Conservation (phyloP, 208 protist genomes). For the Blechomonas ayalai region DNA sequence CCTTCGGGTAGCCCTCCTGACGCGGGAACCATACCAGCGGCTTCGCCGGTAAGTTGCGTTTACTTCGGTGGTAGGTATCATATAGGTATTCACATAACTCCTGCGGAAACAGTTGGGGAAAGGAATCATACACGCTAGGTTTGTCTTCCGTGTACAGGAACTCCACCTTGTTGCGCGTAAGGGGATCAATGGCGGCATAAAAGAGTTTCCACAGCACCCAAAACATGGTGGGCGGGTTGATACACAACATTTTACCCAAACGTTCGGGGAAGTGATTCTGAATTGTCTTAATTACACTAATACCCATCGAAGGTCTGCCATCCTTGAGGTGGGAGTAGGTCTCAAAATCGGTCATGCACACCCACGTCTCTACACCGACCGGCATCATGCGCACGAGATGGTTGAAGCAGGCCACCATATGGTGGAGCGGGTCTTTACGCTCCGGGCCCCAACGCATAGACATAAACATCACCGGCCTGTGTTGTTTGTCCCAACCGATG, state of each 20-base stretch:
- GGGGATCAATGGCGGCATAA: slow-evolving; percentile 57
- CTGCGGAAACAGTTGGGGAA: slow-evolving; percentile 54
- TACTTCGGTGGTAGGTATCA: slow-evolving; percentile 67
- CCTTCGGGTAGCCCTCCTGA: slow-evolving; percentile 25
- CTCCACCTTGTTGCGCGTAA: slow-evolving; percentile 69
- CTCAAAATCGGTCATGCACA: slow-evolving; percentile 80
- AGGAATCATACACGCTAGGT: slow-evolving; percentile 42
- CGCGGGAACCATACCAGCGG: slow-evolving; percentile 53
- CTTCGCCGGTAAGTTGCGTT: slow-evolving; percentile 28
- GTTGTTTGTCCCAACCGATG: slow-evolving; percentile 63
- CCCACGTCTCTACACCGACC: slow-evolving; percentile 79
- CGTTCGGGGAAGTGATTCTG: slow-evolving; percentile 84
- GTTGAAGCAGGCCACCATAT: slow-evolving; percentile 66
- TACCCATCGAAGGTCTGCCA: slow-evolving; percentile 54
- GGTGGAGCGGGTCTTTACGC: slow-evolving; percentile 55
- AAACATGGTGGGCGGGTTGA: slow-evolving; percentile 77
- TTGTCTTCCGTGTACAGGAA: slow-evolving; percentile 71
- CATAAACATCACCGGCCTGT: slow-evolving; percentile 78
- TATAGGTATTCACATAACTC: slow-evolving; percentile 48
- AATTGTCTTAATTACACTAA: slow-evolving; percentile 48
- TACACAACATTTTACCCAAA: slow-evolving; percentile 70
- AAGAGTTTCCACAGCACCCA: slow-evolving; percentile 72
- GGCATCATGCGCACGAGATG: slow-evolving; percentile 69
- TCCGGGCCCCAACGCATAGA: slow-evolving; percentile 80
- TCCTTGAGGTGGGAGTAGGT: slow-evolving; percentile 74